Evolutionary conservation across 75 land plant genomes (phyloP).

Genomic region (Cryptomeria japonica): DNA sequence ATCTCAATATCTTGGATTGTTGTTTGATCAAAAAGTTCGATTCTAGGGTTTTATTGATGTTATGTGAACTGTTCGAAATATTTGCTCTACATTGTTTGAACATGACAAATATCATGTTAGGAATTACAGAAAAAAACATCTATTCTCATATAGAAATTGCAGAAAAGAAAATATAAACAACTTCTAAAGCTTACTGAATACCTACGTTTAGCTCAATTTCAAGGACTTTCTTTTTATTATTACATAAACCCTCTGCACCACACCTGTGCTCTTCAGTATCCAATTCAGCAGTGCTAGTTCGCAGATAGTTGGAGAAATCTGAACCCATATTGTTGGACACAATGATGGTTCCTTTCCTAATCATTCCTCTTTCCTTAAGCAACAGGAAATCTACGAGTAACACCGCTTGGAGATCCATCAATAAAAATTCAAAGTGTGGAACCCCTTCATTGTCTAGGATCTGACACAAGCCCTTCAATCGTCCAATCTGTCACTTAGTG

Average conservation of each 20-base stretch:
- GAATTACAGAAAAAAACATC: too few relatives aligned
- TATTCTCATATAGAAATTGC: not conserved
- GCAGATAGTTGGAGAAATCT: not conserved
- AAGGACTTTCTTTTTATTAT: not conserved
- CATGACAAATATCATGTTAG: too few relatives aligned
- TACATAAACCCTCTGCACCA: not conserved
- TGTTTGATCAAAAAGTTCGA: too few relatives aligned
- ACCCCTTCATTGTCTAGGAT: slow-evolving; percentile 2
- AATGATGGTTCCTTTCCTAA: slow-evolving; percentile 20
- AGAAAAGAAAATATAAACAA: not conserved
- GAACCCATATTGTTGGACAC: slow-evolving; percentile 24
- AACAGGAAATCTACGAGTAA: slow-evolving; percentile 17
- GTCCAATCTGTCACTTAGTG: slow-evolving; percentile 3
- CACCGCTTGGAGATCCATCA: slow-evolving; percentile 20
- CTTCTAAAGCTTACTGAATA: too few relatives aligned
- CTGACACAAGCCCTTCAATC: not conserved
- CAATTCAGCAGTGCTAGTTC: not conserved
- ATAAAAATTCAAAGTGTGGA: slow-evolving; percentile 14
- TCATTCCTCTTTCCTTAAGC: slow-evolving; percentile 8
- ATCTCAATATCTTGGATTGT: too few relatives aligned
- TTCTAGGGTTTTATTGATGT: too few relatives aligned
- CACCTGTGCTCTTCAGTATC: slow-evolving; percentile 1
- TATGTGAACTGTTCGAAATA: too few relatives aligned
- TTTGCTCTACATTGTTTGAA: too few relatives aligned
- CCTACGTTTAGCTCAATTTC: not conserved